phyloP scores from a whole-genome alignment of 495 filamentous ascomycete genomes.

The Haplographium delicatum region DNA sequence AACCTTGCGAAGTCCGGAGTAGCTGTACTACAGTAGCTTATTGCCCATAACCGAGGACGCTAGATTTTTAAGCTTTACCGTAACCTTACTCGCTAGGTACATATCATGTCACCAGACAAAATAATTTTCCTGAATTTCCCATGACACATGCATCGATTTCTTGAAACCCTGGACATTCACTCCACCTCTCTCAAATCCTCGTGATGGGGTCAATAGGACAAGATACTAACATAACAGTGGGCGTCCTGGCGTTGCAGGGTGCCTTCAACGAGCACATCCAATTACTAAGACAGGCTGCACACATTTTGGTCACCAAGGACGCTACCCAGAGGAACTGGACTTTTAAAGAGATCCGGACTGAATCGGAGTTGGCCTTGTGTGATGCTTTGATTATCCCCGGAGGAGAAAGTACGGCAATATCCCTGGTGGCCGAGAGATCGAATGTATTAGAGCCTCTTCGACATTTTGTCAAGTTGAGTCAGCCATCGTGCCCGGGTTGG shows the following conservation, averaged over 20 bases:
- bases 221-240: constrained; percentile 47
- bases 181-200: too few relatives aligned
- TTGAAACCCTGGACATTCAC: too few relatives aligned
- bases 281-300: constrained; percentile 64
- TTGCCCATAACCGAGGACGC: constrained; percentile 4
- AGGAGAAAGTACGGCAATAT: constrained; percentile 92
- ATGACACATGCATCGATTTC: neutral
- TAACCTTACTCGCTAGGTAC: neutral
- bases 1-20: too few relatives aligned
- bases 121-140: too few relatives aligned
- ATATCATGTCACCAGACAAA: constrained; percentile 1
- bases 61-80: constrained; percentile 5
- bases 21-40: too few relatives aligned
- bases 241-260: constrained; percentile 88
- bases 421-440: constrained; percentile 76
- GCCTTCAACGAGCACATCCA: constrained; percentile 86
- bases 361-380: constrained; percentile 62
- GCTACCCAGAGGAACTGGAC: constrained; percentile 31
- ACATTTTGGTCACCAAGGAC: constrained; percentile 29
- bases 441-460: constrained; percentile 78
- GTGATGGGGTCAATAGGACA: constrained; percentile 10
- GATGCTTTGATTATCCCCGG: constrained; percentile 87
- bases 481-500: constrained; percentile 5
- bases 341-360: constrained; percentile 77
- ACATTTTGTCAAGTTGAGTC: constrained; percentile 87